These are phyloP conservation scores for Trypanosoma platydactyli DNA, from an alignment of 208 protist genomes.

Conservation along the genomic window DNA sequence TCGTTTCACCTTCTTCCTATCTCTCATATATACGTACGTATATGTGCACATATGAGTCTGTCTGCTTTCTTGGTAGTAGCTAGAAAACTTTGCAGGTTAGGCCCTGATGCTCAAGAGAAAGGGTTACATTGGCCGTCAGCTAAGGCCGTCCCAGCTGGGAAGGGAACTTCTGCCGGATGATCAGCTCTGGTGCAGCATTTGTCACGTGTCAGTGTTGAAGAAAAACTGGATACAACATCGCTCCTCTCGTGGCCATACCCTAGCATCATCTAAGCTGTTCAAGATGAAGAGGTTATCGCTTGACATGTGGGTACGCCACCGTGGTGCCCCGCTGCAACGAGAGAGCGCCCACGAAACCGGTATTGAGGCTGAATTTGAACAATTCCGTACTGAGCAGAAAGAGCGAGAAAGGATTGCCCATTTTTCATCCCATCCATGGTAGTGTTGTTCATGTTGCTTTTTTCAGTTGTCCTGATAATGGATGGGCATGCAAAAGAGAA, in stretches of 20 bases:
- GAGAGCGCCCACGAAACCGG: constrained; percentile 52
- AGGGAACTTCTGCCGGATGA: constrained; percentile 67
- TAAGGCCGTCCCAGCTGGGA: constrained; percentile 74
- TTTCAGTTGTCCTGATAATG: background rate
- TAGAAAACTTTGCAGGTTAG: too few species aligned
- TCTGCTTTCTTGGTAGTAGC: background rate
- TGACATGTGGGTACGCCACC: constrained; percentile 77
- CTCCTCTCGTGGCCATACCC: constrained; percentile 39
- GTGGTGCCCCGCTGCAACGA: constrained; percentile 59
- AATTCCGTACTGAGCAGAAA: constrained; percentile 61
- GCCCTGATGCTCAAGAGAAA: constrained; percentile 38
- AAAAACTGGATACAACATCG: constrained; percentile 47
- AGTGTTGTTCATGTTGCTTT: background rate
- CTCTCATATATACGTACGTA: background rate
- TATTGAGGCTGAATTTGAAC: constrained; percentile 60
- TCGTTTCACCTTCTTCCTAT: background rate
- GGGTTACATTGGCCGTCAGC: constrained; percentile 72
- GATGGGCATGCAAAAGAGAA: background rate
- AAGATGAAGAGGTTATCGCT: constrained; percentile 75
- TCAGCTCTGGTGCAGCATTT: constrained; percentile 79
- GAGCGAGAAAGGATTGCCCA: constrained; percentile 41
- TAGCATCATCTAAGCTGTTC: constrained; percentile 59
- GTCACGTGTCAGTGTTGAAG: constrained; percentile 59
- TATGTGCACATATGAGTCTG: too few species aligned
- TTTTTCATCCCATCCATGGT: constrained; percentile 11